Percentiles rank a stretch among this genome's conserved stretches.
Evolutionary conservation across 192 early-diverging fungal genomes (phyloP).

Genomic region (Podila minutissima): DNA sequence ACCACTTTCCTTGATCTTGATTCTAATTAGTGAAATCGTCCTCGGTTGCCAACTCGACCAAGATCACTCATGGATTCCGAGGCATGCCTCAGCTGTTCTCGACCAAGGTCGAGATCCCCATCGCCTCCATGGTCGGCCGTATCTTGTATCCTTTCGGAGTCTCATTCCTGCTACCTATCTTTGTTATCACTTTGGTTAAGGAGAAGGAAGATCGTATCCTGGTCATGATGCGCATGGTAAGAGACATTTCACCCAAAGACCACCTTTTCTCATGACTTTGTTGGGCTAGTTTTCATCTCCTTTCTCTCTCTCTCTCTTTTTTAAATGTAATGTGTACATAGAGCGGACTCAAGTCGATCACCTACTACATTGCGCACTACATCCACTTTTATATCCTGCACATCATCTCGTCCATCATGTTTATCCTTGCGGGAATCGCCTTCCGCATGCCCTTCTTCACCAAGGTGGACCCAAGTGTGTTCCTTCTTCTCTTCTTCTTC

Average conservation of each 20-base stretch:
- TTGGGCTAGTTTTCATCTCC: neutral
- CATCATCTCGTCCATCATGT: slow-evolving; percentile 64
- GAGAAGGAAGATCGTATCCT: slow-evolving; percentile 79
- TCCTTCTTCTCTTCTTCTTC: slow-evolving; percentile 67
- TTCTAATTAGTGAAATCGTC: slow-evolving; percentile 49
- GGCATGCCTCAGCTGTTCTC: slow-evolving; percentile 64
- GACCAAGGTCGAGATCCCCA: slow-evolving; percentile 59
- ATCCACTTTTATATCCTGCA: slow-evolving; percentile 70
- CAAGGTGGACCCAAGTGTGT: slow-evolving; percentile 58
- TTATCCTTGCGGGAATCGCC: slow-evolving; percentile 68
- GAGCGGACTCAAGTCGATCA: slow-evolving; percentile 69
- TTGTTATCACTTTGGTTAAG: slow-evolving; percentile 72
- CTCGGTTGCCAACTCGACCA: slow-evolving; percentile 26
- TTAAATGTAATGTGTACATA: neutral
- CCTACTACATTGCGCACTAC: slow-evolving; percentile 74
- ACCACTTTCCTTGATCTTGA: neutral
- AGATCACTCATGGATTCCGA: slow-evolving; percentile 72
- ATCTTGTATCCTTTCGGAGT: slow-evolving; percentile 79
- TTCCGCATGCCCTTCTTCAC: slow-evolving; percentile 72
- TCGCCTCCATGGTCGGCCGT: slow-evolving; percentile 65
- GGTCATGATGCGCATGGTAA: slow-evolving; percentile 77
- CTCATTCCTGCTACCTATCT: slow-evolving; percentile 76
- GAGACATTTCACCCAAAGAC: neutral
- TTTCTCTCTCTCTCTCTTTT: neutral
- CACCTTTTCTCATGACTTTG: neutral